Conservation (phyloP, 1,139 yeast genomes). For the Nakaseomyces uthaithaninus region DNA sequence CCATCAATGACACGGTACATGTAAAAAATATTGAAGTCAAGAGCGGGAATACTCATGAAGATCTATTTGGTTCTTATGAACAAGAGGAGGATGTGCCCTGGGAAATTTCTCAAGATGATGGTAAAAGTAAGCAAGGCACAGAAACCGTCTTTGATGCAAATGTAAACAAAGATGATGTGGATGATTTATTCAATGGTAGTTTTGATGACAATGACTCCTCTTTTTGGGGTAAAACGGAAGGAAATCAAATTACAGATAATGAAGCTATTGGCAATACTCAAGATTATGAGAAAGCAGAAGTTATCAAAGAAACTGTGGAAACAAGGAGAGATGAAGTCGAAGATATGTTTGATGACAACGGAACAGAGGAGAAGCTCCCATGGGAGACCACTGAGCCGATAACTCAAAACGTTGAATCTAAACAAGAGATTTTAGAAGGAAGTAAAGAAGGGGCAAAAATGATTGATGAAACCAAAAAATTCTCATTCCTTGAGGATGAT, state of each 20-base stretch:
- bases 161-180: not conserved
- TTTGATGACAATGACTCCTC: not conserved
- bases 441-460: not conserved
- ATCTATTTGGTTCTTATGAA: conserved; percentile 10
- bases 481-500: conserved; percentile 27
- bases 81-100: conserved; percentile 8
- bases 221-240: too few species aligned
- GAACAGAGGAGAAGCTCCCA: conserved; percentile 5
- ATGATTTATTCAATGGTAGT: not conserved
- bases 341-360: not conserved
- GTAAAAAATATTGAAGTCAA: too few species aligned
- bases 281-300: not conserved
- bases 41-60: not conserved
- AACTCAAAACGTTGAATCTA: not conserved
- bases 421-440: not conserved
- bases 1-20: too few species aligned
- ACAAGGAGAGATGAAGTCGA: not conserved
- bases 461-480: conserved; percentile 14
- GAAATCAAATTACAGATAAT: not conserved
- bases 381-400: not conserved
- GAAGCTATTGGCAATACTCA: not conserved
- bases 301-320: not conserved
- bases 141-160: too few species aligned
- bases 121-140: not conserved
- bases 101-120: conserved; percentile 3